Base-by-base conservation (phyloP, 2,329 filamentous ascomycete species). In the Venturia effusa region DNA sequence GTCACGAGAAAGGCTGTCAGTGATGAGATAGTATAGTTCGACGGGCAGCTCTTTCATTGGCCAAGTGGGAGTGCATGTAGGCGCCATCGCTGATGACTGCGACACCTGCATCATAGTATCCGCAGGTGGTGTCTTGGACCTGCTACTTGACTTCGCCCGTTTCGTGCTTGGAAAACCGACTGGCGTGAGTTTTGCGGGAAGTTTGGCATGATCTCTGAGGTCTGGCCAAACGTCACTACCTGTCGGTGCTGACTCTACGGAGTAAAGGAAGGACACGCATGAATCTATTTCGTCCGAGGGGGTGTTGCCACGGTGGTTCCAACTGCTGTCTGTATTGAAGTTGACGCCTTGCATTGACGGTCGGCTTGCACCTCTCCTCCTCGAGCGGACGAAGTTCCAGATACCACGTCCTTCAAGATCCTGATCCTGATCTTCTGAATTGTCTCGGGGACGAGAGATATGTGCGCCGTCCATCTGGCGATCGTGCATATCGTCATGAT, bases 21-120 rank as follows among this genome's bases (percentile, higher is more conserved):
- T 79, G 63, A 89, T 84, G 62, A 80, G 68, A 61, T 82, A 79
- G 69, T 86, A 88, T 2, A 89, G 75, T 69, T 89, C 87, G 6
- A 83, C 77, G 0, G 87, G 86, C 1, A 89, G 67, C 5, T 67
- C 37, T 2, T 61, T 45, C 39, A 45, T 59, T 8, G 62, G 62
- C 62, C 62, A 61, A 43, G 40, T 43, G 6, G 51, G 51, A 37
- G 22, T 45, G 24, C 34, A 22, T 30, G 15, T 40, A 10, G 34
- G n/a, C 54, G 32, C 24, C 30, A 10, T 22, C 27, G 41, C 61
- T 19, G 15, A 6, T 17, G 22, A 10, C 0, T 60, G 4, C 10
- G 34, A 40, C 43, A 37, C 34, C n/a, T 24, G 32, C 22, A 17
- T 43, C 59, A 2, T 37, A 3, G n/a, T 40, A 17, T 37, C 43